Evolutionary conservation across 1,139 yeast genomes (phyloP).

Genomic region (Pichia sp.): DNA sequence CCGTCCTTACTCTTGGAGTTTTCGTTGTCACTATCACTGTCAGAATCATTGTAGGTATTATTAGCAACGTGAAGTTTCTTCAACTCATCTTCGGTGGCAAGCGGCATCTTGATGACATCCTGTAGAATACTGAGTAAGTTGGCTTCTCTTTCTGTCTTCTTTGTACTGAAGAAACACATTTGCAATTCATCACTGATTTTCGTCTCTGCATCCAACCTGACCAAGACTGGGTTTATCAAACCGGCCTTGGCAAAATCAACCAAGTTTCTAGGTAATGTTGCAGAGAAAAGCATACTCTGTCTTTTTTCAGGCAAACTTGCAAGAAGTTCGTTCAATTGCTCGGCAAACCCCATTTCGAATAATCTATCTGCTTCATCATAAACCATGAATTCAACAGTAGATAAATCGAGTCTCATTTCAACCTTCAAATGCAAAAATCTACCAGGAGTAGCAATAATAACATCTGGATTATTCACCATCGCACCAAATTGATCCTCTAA

Average conservation of each 20-base stretch:
- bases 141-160: slow-evolving; percentile 86
- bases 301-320: slow-evolving; percentile 76
- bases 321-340: slow-evolving; percentile 83
- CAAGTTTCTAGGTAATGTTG: slow-evolving; percentile 85
- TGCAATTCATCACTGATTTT: slow-evolving; percentile 86
- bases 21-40: slow-evolving; percentile 41
- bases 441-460: slow-evolving; percentile 96
- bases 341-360: slow-evolving; percentile 96
- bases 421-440: slow-evolving; percentile 91
- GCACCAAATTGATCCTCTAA: slow-evolving; percentile 90
- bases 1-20: slow-evolving; percentile 15
- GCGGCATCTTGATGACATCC: slow-evolving; percentile 79
- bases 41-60: slow-evolving; percentile 39
- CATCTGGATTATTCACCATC: slow-evolving; percentile 93
- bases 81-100: slow-evolving; percentile 61
- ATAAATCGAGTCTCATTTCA: slow-evolving; percentile 85
- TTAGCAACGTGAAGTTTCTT: slow-evolving; percentile 44
- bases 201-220: slow-evolving; percentile 85
- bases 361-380: slow-evolving; percentile 98
- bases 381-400: slow-evolving; percentile 79
- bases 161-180: slow-evolving; percentile 79
- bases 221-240: slow-evolving; percentile 81
- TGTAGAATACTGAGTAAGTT: slow-evolving; percentile 68
- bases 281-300: slow-evolving; percentile 87
- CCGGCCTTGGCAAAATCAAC: slow-evolving; percentile 99